Conservation (phyloP, 306 rosid species). For the Geum urbanum region DNA sequence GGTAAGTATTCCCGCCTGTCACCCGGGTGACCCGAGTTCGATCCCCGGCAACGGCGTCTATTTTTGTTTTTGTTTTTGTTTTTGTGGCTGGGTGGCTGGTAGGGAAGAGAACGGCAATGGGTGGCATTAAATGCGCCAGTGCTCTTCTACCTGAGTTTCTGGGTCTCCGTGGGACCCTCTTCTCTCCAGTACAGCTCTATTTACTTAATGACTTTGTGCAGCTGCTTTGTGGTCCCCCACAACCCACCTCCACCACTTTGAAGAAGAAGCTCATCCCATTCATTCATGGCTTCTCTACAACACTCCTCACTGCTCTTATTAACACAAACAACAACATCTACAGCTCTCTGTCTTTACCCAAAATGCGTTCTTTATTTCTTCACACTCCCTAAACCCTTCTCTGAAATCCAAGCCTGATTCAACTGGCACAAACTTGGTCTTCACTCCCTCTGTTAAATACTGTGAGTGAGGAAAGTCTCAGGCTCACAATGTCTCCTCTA, state of each 20-base stretch:
- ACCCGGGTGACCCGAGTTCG: conserved; percentile 10
- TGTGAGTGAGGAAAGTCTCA: not conserved
- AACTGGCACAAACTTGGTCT: not conserved
- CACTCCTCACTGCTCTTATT: not conserved
- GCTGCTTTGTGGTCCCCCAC: conserved; percentile 43
- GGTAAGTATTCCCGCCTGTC: conserved; percentile 13
- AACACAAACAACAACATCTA: not conserved
- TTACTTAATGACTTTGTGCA: conserved; percentile 36
- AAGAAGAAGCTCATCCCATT: conserved; percentile 34
- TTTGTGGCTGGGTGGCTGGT: not conserved
- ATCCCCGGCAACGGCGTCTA: not conserved
- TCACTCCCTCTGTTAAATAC: no score
- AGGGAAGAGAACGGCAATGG: conserved; percentile 24
- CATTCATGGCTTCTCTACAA: conserved; percentile 32
- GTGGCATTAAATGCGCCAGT: conserved; percentile 63
- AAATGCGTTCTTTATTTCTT: conserved; percentile 13
- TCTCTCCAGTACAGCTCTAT: conserved; percentile 48
- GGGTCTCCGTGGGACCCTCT: conserved; percentile 35
- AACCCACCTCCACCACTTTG: conserved; percentile 20
- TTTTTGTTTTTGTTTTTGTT: not conserved
- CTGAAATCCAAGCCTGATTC: conserved; percentile 20
- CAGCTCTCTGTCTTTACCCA: not conserved
- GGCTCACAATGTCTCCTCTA: conserved; percentile 28
- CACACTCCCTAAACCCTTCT: conserved; percentile 21
- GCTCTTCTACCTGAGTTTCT: conserved; percentile 24